Base-by-base conservation (phyloP, 345 rosid species). In the Luvunga scandens region DNA sequence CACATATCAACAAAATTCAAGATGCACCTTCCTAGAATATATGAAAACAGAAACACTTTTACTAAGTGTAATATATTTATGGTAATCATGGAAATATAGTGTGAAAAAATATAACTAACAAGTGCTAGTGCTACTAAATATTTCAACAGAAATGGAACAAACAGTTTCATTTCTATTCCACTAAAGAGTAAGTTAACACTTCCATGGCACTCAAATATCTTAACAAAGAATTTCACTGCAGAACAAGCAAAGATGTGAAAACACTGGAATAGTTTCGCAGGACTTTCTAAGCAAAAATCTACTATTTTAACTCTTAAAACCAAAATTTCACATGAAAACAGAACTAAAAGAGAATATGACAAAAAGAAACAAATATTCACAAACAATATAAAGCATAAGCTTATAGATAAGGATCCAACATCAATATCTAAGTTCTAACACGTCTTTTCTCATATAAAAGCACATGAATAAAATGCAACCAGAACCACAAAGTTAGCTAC, bases 1-100 rank as follows among this genome's bases (percentile, higher is more conserved):
- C 62, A 67, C 66, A 73, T 39, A 72, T 81, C 60, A 83, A 79
- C 53, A 79, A 77, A 64, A 34, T 66, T 69, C 57, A 74, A 62
- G 66, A 30, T 77, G 53, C 63, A 74, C 36, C 59, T 33, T 57
- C 65, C 8, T 62, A 78, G 72, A 55, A 66, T 21, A 31, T 38
- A 25, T 39, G 59, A 16, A 28, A 22, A 78, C 63, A 48, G 9
- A 74, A 63, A 28, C 16, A 34, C 33, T 27, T n/a, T 62, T 25
- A 28, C 25, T 5, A 31, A 13, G 55, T 12, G 21, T 76, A n/a
- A 34, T 24, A 45, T 22, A 21, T 30, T 63, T 42, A 28, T 19
- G 70, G 62, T 12, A 72, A 22, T 45, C 60, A 69, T 27, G 13
- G 63, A 59, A 28, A 57, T 6, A 18, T 9, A 61, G 64, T 21